Base-by-base conservation (phyloP, 2,329 filamentous ascomycete genomes). In the Byssochlamys sp. region DNA sequence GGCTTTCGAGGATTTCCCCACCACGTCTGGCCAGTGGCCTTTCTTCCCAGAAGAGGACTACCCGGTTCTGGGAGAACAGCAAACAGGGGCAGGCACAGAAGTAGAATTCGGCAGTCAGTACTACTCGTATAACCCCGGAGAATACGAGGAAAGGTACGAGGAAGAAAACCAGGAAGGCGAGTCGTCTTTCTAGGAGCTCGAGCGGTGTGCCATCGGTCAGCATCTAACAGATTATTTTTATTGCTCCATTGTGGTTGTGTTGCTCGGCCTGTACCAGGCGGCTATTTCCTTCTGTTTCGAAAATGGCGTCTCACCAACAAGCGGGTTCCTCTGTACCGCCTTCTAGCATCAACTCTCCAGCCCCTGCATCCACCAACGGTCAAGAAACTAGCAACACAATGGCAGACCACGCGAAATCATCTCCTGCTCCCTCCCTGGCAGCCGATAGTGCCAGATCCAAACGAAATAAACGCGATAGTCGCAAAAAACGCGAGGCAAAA, bases 401-500 rank as follows among this genome's bases (percentile, higher is more conserved):
- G 26, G 61, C 64, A 24, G 70, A 73, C 33, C 48, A 66, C 1
- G 60, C 63, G 7, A 65, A 70, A 59, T 67, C 69, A 4, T 73
- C 72, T 12, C 71, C 71, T 51, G 69, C 67, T 1, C 70, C 71
- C 4, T 68, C 68, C 7, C 63, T 59, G 7, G 69, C 69, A 59
- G 65, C 63, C 12, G 71, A 73, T 56, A 59, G 60, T 48, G 54
- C 61, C 33, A 68, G 69, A 45, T 66, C 70, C 28, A 76, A 76
- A 57, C 67, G 74, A 58, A 74, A 71, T 57, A 76, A 76, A 65
- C 68, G 72, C 31, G 74, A 76, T 52, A 75, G 72, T 63, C 72
- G 73, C 57, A 76, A 76, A 60, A 76, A 75, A 60, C 70, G 73
- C 11, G 73, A 75, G 58, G 71, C 74, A 29, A 76, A 75, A 60